Percentiles rank a stretch among this genome's conserved stretches.
These are phyloP conservation scores for Penicilliopsis zonata DNA, from an alignment of 495 filamentous ascomycete species.

Conservation along the genomic window DNA sequence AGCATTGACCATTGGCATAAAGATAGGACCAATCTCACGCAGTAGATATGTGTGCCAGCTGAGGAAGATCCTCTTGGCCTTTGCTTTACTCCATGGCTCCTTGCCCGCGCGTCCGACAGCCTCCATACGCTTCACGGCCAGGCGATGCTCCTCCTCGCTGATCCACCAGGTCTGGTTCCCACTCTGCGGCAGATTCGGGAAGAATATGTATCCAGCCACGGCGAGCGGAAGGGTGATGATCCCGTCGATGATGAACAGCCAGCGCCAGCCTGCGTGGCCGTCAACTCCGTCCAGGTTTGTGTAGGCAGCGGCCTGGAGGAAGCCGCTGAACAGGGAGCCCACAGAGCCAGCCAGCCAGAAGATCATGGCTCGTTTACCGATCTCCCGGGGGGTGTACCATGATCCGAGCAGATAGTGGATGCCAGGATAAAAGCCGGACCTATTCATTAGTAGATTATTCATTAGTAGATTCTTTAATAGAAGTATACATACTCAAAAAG, in stretches of 20 bases:
- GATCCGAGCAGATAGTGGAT: slow-evolving; percentile 35
- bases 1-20: slow-evolving; percentile 24
- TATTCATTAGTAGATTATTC: too few relatives aligned
- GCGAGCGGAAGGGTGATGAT: slow-evolving; percentile 35
- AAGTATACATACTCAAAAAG: too few relatives aligned
- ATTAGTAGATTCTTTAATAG: too few relatives aligned
- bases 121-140: slow-evolving; percentile 34
- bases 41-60: slow-evolving; percentile 41
- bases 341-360: slow-evolving; percentile 45
- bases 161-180: slow-evolving; percentile 40
- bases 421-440: slow-evolving; percentile 33
- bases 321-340: slow-evolving; percentile 45
- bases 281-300: slow-evolving; percentile 30
- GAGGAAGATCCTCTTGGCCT: slow-evolving; percentile 40
- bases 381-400: slow-evolving; percentile 42
- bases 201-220: slow-evolving; percentile 43
- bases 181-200: slow-evolving; percentile 50
- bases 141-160: slow-evolving; percentile 31
- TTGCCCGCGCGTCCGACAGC: slow-evolving; percentile 32
- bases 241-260: slow-evolving; percentile 32
- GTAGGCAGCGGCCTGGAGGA: slow-evolving; percentile 44
- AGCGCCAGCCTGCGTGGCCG: slow-evolving; percentile 39
- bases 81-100: slow-evolving; percentile 30
- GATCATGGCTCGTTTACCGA: slow-evolving; percentile 49
- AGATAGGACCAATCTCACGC: slow-evolving; percentile 3